Evolutionary conservation across 139 green algal species (phyloP).

Genomic region (Chlamydomonas schloesseri): DNA sequence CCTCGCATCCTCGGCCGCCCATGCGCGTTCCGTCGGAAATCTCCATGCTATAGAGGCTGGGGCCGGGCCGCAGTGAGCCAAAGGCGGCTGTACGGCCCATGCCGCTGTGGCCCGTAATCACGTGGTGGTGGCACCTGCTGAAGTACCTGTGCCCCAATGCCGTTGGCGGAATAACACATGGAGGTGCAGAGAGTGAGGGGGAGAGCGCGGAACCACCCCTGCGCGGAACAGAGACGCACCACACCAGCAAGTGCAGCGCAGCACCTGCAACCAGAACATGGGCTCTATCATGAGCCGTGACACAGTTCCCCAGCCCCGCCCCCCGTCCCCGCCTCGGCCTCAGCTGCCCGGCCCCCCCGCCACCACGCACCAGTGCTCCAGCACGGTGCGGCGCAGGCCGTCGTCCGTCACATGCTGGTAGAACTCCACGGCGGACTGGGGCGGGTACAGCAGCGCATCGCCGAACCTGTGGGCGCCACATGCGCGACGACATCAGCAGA

Average conservation of each 20-base stretch:
- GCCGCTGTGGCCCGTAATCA: slow-evolving; percentile 18
- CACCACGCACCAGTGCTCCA: slow-evolving; percentile 13
- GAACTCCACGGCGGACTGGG: neutral
- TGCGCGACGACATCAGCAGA: no score
- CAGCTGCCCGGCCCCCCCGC: no score
- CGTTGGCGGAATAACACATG: no score
- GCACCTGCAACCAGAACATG: no score
- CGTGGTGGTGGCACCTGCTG: slow-evolving; percentile 10
- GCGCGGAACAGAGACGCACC: no score
- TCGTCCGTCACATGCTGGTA: slow-evolving; percentile 4
- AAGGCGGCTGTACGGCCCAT: slow-evolving; percentile 31
- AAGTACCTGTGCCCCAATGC: slow-evolving; percentile 26
- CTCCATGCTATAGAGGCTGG: slow-evolving; percentile 9
- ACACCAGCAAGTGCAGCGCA: no score
- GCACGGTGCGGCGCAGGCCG: neutral
- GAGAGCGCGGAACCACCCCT: no score
- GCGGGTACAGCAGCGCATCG: neutral
- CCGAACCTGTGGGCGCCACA: slow-evolving; percentile 6
- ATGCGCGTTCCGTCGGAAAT: neutral
- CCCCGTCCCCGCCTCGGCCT: no score
- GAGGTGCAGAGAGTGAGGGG: no score
- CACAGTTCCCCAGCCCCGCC: no score
- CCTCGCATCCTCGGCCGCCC: neutral
- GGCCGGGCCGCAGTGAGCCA: neutral
- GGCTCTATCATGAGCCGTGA: no score